Evolutionary conservation across 2,329 filamentous ascomycete genomes (phyloP), one percentile per base, ranked within the genome.

Genomic region (Colletotrichum tanaceti): DNA sequence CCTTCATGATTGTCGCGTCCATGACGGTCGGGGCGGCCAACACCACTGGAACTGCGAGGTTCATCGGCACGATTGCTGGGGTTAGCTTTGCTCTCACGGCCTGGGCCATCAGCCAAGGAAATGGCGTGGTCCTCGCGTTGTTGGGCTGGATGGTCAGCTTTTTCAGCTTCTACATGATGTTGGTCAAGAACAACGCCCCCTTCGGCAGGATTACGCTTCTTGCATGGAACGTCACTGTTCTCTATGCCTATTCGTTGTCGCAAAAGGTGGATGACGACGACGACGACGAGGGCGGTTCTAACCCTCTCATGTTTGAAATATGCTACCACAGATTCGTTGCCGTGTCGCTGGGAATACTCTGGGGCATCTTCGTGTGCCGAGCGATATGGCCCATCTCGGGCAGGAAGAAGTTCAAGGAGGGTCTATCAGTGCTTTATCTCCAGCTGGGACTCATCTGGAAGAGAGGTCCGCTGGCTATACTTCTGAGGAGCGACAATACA

Each of bases 11-110:
- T 76, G 96, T 99, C 28, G 97, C 94, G 77, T 94, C 93, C 44
- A 98, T 98, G 94, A 99, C 95, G 0, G 95, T 98, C 24, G 96
- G 96, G 35, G 94, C 96, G 9, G 93, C 94, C 28, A 99, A 98
- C 78, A 97, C 95, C 1, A 98, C 95, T 0, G 94, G 94, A 4
- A 89, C 90, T 75, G 90, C 94, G 57, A 90, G 96, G 73, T 95
- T 98, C 76, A 84, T 93, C 10, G 96, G 95, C 65, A 99, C 95
- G 1, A 85, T 93, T 41, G 84, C 97, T 44, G 96, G 96, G 20
- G 94, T 93, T 7, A 77, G 86, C 1, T 90, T 90, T 71, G 93
- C 95, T 0, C 85, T 94, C 39, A 72, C 91, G 13, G 89, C 92
- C 54, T 99, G 96, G 96, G 85, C 91, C 49, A 81, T 92, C 28